Evolutionary conservation across 768 basidiomycete species (phyloP).

Genomic region (Trametes elegans): DNA sequence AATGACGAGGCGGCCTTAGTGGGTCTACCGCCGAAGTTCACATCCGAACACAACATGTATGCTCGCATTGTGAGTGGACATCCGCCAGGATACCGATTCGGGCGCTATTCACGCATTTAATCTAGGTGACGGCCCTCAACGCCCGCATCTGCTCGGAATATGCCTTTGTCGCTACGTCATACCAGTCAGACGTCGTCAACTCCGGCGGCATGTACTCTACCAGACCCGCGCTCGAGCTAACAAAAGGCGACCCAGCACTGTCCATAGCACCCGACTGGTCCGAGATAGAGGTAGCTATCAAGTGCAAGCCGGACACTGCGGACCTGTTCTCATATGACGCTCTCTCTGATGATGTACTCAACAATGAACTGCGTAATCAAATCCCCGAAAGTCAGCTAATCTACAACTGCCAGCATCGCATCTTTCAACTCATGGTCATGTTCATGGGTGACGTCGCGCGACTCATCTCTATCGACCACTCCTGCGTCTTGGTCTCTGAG

Average conservation of each 20-base stretch:
- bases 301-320: not conserved
- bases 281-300: not conserved
- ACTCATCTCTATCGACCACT: constrained; percentile 4
- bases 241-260: too few species aligned
- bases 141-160: not conserved
- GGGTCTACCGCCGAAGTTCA: too few species aligned
- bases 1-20: too few species aligned
- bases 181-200: not conserved
- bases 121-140: not conserved
- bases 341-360: not conserved
- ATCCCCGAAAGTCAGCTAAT: not conserved
- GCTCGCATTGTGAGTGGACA: too few species aligned
- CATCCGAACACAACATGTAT: too few species aligned
- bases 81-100: too few species aligned
- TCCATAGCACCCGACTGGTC: not conserved
- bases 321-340: constrained; percentile 1
- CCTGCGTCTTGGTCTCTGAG: not conserved
- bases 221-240: too few species aligned
- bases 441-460: not conserved
- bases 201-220: not conserved
- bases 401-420: constrained; percentile 3
- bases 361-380: not conserved
- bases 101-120: too few species aligned
- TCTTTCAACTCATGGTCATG: not conserved
- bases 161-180: not conserved